Percentiles rank a stretch among this genome's conserved stretches.
Evolutionary conservation across 345 rosid species (phyloP).

Genomic region (Heritiera fomes): DNA sequence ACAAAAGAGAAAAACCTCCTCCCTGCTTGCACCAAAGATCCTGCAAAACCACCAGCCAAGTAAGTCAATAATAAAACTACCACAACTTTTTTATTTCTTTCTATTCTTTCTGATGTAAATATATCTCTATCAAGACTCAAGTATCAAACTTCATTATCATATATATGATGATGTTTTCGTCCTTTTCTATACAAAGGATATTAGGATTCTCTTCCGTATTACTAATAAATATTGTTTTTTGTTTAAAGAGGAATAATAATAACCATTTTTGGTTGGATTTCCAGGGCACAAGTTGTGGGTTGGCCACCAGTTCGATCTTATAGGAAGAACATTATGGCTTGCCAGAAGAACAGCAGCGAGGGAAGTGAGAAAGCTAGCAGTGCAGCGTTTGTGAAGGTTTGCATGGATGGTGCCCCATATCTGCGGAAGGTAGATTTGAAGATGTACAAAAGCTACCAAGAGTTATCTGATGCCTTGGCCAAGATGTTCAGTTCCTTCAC

Average conservation of each 20-base stretch:
- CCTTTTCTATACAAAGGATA: conserved; percentile 17
- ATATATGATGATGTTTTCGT: background rate
- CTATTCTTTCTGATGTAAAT: background rate
- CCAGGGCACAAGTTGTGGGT: conserved; percentile 88
- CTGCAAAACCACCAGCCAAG: conserved; percentile 80
- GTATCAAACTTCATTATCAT: background rate
- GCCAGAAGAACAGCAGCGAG: conserved; percentile 47
- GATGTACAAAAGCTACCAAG: conserved; percentile 82
- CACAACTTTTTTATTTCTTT: background rate
- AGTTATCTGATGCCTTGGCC: conserved; percentile 83
- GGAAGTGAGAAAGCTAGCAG: conserved; percentile 35
- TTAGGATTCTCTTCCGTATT: background rate
- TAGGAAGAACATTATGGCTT: conserved; percentile 82
- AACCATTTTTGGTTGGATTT: background rate
- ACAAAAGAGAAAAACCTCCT: conserved; percentile 43
- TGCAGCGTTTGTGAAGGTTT: conserved; percentile 79
- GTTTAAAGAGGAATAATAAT: background rate
- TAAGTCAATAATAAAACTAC: conserved; percentile 25
- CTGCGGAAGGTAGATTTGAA: conserved; percentile 93
- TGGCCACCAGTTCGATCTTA: conserved; percentile 97
- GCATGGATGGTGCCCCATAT: conserved; percentile 98
- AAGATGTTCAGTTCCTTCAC: conserved; percentile 98
- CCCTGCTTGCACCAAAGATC: conserved; percentile 44
- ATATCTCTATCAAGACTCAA: background rate
- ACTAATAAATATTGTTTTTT: background rate